A percentile compares a stretch with the other conserved stretches of the same genome.
These are phyloP conservation scores for Gyrodon lividus DNA, from an alignment of 768 basidiomycete species.

Conservation along the genomic window DNA sequence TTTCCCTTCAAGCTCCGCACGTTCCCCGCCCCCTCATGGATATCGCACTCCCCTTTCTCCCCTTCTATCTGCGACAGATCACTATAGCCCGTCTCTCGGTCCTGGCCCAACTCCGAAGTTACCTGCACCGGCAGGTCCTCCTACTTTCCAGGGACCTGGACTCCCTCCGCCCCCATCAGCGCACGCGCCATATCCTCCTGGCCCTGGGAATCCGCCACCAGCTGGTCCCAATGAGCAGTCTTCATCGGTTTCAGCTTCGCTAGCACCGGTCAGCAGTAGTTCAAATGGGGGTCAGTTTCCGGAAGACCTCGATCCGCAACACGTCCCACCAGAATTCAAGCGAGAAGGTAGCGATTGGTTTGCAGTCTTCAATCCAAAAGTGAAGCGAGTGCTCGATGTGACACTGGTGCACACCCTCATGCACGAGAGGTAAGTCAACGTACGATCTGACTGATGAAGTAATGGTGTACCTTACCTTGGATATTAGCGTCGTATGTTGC, in stretches of 20 bases:
- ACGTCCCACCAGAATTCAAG: constrained; percentile 33
- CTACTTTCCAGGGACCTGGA: constrained; percentile 36
- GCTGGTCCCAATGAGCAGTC: constrained; percentile 26
- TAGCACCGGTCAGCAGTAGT: constrained; percentile 26
- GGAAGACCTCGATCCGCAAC: constrained; percentile 33
- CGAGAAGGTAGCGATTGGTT: constrained; percentile 88
- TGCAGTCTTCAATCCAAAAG: constrained; percentile 80
- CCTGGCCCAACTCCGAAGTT: constrained; percentile 42
- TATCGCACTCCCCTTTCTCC: constrained; percentile 25
- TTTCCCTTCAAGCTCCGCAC: constrained; percentile 20
- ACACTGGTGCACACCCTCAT: constrained; percentile 80
- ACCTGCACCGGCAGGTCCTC: constrained; percentile 27
- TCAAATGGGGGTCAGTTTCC: constrained; percentile 34
- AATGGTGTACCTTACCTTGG: constrained; percentile 8
- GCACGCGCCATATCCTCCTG: constrained; percentile 31
- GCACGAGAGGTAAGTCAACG: constrained; percentile 72
- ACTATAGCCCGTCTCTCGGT: constrained; percentile 36
- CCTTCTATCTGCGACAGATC: constrained; percentile 29
- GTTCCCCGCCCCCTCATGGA: constrained; percentile 35
- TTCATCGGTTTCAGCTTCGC: constrained; percentile 18
- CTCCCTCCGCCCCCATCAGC: constrained; percentile 35
- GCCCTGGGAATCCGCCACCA: constrained; percentile 33
- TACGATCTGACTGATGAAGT: not conserved
- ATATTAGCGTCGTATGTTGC: constrained; percentile 74
- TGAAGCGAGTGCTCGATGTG: constrained; percentile 78